Evolutionary conservation across 495 filamentous ascomycete species (phyloP).

Genomic region (Xylaria scruposa): DNA sequence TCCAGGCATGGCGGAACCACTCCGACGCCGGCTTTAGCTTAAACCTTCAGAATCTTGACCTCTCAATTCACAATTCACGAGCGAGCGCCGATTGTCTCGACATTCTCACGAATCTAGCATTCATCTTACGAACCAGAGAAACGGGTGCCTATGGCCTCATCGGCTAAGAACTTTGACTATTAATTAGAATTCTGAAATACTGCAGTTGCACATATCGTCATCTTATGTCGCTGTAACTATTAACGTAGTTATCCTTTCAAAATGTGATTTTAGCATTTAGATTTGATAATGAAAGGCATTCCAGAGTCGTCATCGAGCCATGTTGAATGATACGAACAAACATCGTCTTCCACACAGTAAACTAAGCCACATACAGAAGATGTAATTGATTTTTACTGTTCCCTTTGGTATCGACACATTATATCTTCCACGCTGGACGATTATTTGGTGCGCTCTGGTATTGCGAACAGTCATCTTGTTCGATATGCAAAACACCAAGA

Average conservation of each 20-base stretch:
- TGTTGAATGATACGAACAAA: not conserved
- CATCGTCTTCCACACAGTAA: not conserved
- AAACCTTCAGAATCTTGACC: not conserved
- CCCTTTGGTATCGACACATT: not conserved
- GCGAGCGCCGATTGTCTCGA: not conserved
- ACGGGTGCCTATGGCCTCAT: not conserved
- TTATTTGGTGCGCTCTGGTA: not conserved
- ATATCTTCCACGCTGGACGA: not conserved
- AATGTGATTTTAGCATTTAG: too few species aligned
- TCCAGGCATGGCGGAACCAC: not conserved
- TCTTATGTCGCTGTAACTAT: not conserved
- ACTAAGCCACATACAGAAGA: not conserved
- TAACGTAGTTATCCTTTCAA: not conserved
- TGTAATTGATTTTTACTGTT: not conserved
- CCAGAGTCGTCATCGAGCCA: not conserved
- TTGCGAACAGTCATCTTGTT: not conserved
- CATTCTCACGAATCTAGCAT: too few species aligned
- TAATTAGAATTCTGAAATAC: not conserved
- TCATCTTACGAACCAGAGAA: not conserved
- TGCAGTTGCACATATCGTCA: not conserved
- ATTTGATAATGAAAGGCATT: too few species aligned
- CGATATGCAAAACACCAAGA: not conserved
- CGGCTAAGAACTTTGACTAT: not conserved
- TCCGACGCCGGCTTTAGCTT: slow-evolving; percentile 19
- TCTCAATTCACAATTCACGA: not conserved